A percentile compares a stretch with the other conserved stretches of the same genome.
Evolutionary conservation across 495 filamentous ascomycete species (phyloP).

Genomic region (Trichoderma virens): DNA sequence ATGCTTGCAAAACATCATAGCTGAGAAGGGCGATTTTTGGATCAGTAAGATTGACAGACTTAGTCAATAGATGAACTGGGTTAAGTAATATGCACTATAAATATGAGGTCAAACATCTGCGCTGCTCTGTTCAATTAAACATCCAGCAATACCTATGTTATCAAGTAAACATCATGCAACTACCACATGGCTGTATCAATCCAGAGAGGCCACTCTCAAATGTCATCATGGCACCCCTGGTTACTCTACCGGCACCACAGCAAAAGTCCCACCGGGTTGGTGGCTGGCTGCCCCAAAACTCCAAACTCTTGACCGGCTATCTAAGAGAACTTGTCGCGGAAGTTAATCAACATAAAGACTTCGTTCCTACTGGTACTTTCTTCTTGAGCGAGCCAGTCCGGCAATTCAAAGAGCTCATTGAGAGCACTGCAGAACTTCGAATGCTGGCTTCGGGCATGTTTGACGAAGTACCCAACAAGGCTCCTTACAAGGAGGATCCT

Average conservation of each 20-base stretch:
- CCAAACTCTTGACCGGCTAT: neutral
- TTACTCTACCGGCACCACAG: neutral
- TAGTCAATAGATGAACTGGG: neutral
- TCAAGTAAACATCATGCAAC: neutral
- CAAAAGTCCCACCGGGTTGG: constrained; percentile 1
- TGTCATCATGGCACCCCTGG: neutral
- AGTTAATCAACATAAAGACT: neutral
- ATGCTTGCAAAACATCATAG: neutral
- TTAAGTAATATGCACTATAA: too few species aligned
- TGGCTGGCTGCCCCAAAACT: constrained; percentile 6
- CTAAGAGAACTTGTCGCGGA: neutral
- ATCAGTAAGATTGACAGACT: neutral
- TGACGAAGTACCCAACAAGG: constrained; percentile 41
- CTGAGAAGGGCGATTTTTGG: neutral
- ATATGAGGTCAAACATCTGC: neutral
- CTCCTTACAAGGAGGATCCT: constrained; percentile 43
- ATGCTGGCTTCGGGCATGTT: constrained; percentile 43
- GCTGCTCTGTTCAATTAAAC: neutral
- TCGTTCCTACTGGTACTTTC: neutral
- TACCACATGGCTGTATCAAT: neutral
- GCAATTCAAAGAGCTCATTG: constrained; percentile 17
- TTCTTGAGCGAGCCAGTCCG: neutral
- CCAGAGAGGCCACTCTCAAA: neutral
- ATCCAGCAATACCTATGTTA: neutral
- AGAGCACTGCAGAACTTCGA: constrained; percentile 18